Base-by-base conservation (phyloP, 1,284 basidiomycete species). In the Irpex lacteus region DNA sequence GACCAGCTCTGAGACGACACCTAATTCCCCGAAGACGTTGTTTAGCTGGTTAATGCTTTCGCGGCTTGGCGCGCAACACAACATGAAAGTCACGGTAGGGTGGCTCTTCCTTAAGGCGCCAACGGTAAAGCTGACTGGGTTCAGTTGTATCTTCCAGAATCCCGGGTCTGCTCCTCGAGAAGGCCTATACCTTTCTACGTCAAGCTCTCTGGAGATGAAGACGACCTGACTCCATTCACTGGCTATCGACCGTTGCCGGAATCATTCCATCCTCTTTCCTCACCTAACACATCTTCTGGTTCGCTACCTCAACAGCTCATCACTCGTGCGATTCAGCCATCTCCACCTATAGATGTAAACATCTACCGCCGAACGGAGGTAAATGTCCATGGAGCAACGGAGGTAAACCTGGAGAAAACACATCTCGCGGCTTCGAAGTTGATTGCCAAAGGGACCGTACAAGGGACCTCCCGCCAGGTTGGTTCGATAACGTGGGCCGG, bases 181-280 rank as follows among this genome's bases (percentile, higher is more conserved):
- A 73, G 73, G 49, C 71, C 73, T 5, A 73, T 75, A 34, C 72
- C 72, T 4, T 75, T 74, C 66, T 69, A 68, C 59, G 67, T 75
- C 44, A 71, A 70, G 21, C 61, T 75, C 40, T 67, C 70, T 62
- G 73, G 67, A 53, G 69, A 70, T 54, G 73, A 74, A 38, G 67
- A 68, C 18, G 49, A 66, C 11, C 69, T 75, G 19, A 66, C 64
- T 49, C 69, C 70, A 15, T 74, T 74, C 61, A 59, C 67, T n/a
- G 63, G 67, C 15, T 72, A 70, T 65, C 71, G 69, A 26, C 70
- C 72, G 13, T 63, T 63, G 19, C 67, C 68, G 1, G 66, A 70
- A 26, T 74, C 73, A 2, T 75, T 74, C 66, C 72, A 73, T 53
- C 70, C 73, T 40, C 62, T 75, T n/a, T 65, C 67, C 11, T 49